These are phyloP conservation scores for Cyathus striatus DNA, from an alignment of 768 basidiomycete species.

Conservation along the genomic window DNA sequence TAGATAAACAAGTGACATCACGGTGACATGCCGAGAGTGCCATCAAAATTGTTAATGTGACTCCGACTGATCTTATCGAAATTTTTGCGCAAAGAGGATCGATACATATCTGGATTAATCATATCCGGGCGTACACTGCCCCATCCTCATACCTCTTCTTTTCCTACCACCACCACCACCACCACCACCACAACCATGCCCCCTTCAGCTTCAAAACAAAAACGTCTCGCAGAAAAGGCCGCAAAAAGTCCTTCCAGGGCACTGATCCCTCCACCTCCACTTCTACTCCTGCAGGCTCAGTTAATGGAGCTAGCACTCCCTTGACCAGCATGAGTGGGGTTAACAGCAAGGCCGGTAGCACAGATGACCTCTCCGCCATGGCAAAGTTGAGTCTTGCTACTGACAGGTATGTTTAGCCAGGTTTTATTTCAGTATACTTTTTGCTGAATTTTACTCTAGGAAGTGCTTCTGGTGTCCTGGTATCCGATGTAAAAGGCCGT, in stretches of 20 bases:
- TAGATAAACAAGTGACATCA: too few species aligned
- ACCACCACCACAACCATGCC: constrained; percentile 40
- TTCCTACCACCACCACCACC: not conserved
- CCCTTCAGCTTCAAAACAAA: constrained; percentile 84
- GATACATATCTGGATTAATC: too few species aligned
- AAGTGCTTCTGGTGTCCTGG: constrained; percentile 88
- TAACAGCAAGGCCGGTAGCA: constrained; percentile 72
- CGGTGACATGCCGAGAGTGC: too few species aligned
- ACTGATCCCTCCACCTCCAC: constrained; percentile 47
- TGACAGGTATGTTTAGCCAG: constrained; percentile 57
- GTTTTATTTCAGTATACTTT: constrained; percentile 1
- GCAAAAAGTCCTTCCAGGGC: constrained; percentile 65
- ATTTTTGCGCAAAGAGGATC: too few species aligned
- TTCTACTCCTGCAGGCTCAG: constrained; percentile 58
- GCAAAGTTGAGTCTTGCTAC: constrained; percentile 86
- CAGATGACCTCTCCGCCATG: constrained; percentile 81
- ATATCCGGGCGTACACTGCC: too few species aligned
- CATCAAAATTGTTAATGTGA: too few species aligned
- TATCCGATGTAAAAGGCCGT: constrained; percentile 87
- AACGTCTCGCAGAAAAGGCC: constrained; percentile 92
- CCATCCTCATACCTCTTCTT: constrained; percentile 1
- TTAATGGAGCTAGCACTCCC: constrained; percentile 68
- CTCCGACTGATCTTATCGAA: too few species aligned
- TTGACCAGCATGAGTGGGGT: constrained; percentile 79
- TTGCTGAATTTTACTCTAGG: constrained; percentile 36